These are phyloP conservation scores for Leishmania martiniquensis DNA, from an alignment of 208 protist species.

Conservation along the genomic window DNA sequence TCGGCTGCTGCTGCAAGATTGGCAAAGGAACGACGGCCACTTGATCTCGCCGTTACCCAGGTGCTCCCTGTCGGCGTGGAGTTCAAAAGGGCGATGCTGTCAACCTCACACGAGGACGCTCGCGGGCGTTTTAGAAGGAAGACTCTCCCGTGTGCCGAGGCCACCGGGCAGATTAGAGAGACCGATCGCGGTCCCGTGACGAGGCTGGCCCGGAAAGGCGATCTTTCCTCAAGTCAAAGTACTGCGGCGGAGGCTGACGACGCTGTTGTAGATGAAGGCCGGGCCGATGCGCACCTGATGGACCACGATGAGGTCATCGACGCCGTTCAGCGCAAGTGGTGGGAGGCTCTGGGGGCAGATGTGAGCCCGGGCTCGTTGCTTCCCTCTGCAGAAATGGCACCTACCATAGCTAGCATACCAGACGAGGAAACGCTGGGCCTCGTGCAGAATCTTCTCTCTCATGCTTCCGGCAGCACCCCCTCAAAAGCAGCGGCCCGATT, in stretches of 20 bases:
- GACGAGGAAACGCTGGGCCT: slow-evolving; percentile 11
- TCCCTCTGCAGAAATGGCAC: neutral
- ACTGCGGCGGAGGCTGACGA: neutral
- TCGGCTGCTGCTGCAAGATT: neutral
- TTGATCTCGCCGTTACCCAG: slow-evolving; percentile 19
- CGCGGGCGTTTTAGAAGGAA: neutral
- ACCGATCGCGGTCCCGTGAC: neutral
- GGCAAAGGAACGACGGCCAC: neutral
- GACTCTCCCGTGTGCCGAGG: neutral
- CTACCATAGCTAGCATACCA: neutral
- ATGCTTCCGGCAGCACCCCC: neutral
- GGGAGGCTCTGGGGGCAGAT: slow-evolving; percentile 19
- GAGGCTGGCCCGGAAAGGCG: neutral
- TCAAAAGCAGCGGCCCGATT: neutral
- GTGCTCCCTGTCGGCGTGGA: slow-evolving; percentile 25
- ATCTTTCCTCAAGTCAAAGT: neutral
- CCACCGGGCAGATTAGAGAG: neutral
- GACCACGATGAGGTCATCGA: slow-evolving; percentile 16
- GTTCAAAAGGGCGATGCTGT: slow-evolving; percentile 2
- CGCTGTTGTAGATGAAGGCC: neutral
- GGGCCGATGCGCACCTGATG: neutral
- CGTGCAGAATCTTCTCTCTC: slow-evolving; percentile 5
- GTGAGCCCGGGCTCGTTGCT: slow-evolving; percentile 6
- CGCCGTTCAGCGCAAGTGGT: slow-evolving; percentile 27
- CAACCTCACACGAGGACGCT: neutral